These are phyloP conservation scores for Mrakia gelida DNA, from an alignment of 768 basidiomycete species.

Conservation along the genomic window DNA sequence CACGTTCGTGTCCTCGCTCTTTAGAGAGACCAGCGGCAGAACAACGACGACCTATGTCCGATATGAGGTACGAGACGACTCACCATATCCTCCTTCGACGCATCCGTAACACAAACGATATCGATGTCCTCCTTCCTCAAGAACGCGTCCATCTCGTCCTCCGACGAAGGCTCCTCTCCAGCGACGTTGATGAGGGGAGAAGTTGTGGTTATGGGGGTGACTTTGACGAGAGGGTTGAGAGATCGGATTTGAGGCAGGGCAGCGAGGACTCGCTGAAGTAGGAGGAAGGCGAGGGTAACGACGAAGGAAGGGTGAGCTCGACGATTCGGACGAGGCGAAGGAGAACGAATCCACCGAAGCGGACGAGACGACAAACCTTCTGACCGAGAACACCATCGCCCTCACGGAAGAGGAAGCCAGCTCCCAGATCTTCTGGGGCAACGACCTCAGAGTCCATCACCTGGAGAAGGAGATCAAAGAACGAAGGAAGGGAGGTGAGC, in stretches of 20 bases:
- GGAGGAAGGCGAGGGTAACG: conserved; percentile 32
- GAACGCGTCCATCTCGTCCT: conserved; percentile 39
- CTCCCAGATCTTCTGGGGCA: conserved; percentile 76
- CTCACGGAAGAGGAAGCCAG: conserved; percentile 90
- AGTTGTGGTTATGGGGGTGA: conserved; percentile 64
- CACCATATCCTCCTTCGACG: conserved; percentile 65
- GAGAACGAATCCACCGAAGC: neutral
- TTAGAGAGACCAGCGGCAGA: neutral
- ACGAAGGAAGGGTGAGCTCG: neutral
- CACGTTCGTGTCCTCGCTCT: neutral
- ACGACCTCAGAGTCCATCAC: conserved; percentile 74
- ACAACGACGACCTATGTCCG: neutral
- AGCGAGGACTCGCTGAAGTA: conserved; percentile 69
- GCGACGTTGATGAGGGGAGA: conserved; percentile 53
- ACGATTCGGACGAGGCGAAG: neutral
- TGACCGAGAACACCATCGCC: conserved; percentile 72
- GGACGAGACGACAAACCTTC: conserved; percentile 55
- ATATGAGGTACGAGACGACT: conserved; percentile 42
- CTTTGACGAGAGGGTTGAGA: conserved; percentile 83
- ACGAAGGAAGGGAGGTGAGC: neutral
- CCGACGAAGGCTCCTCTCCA: conserved; percentile 33
- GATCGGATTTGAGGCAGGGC: conserved; percentile 79
- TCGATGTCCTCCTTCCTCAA: conserved; percentile 49
- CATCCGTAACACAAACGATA: conserved; percentile 82
- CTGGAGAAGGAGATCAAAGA: neutral